A percentile compares a stretch with the other conserved stretches of the same genome.
Conservation (phyloP, 441 rosid genomes). For the Daphne laureola region DNA sequence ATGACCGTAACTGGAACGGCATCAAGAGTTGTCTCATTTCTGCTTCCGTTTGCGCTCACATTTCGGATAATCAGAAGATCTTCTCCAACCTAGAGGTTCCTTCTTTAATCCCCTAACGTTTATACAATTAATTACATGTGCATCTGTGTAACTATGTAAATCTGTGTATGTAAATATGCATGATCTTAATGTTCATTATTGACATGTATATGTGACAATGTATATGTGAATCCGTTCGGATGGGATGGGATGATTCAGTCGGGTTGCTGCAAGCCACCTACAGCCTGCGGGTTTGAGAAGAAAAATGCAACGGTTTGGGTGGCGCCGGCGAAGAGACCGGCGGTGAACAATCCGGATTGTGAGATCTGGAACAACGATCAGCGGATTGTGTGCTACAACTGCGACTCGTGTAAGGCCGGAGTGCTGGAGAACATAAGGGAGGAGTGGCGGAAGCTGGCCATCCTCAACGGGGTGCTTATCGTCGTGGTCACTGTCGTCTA, state of each 20-base stretch:
- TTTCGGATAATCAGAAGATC: too few relatives aligned
- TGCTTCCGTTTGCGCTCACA: constrained; percentile 18
- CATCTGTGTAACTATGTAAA: too few relatives aligned
- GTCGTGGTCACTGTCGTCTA: constrained; percentile 32
- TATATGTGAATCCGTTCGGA: too few relatives aligned
- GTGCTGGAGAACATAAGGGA: constrained; percentile 34
- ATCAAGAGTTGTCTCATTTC: constrained; percentile 30
- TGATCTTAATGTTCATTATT: too few relatives aligned
- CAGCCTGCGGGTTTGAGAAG: constrained; percentile 13
- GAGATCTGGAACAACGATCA: constrained; percentile 22
- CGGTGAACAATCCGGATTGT: constrained; percentile 20
- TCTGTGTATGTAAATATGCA: too few relatives aligned
- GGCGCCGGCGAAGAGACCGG: constrained; percentile 4
- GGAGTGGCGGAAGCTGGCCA: constrained; percentile 35
- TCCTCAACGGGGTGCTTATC: constrained; percentile 24
- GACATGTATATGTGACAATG: too few relatives aligned
- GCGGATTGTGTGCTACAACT: constrained; percentile 14
- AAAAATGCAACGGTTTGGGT: constrained; percentile 18
- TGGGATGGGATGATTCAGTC: constrained; percentile 11
- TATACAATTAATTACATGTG: too few relatives aligned
- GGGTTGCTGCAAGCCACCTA: constrained; percentile 40
- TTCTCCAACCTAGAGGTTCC: too few relatives aligned
- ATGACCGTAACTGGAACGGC: constrained; percentile 19
- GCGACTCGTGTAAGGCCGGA: constrained; percentile 17
- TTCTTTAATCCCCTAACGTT: too few relatives aligned